Evolutionary conservation across 768 basidiomycete species (phyloP).

Genomic region (Auriscalpium microsporum): DNA sequence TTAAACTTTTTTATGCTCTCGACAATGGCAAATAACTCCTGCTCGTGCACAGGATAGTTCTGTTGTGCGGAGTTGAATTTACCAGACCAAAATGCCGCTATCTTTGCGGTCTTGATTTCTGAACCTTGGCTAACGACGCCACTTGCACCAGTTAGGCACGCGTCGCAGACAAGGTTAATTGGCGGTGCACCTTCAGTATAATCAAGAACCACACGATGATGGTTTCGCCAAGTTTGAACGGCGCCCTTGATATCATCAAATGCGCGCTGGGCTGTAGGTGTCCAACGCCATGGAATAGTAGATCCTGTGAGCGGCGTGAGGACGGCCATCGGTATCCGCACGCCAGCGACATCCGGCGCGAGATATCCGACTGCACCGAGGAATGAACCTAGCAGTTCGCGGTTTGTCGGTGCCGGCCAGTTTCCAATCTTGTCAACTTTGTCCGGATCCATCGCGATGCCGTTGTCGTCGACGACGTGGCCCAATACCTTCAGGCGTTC

Average conservation of each 20-base stretch:
- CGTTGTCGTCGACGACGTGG: constrained; percentile 26
- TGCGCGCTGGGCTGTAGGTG: background rate
- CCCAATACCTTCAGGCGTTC: constrained; percentile 22
- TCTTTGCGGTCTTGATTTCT: constrained; percentile 6
- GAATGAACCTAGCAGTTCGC: constrained; percentile 28
- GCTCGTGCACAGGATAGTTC: constrained; percentile 17
- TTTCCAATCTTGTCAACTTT: constrained; percentile 31
- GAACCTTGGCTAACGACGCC: constrained; percentile 19
- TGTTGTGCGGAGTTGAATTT: constrained; percentile 23
- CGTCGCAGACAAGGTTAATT: constrained; percentile 21
- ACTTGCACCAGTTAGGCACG: constrained; percentile 14
- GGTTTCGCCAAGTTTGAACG: constrained; percentile 11
- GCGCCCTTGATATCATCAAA: constrained; percentile 23
- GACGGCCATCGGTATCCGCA: constrained; percentile 32
- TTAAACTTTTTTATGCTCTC: constrained; percentile 29
- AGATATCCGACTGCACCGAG: constrained; percentile 25
- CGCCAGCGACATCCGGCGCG: constrained; percentile 23
- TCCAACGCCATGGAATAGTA: no score
- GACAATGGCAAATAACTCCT: constrained; percentile 21
- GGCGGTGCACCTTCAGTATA: constrained; percentile 14
- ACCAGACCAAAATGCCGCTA: constrained; percentile 21
- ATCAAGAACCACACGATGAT: constrained; percentile 17
- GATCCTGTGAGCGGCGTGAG: constrained; percentile 17
- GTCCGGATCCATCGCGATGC: constrained; percentile 35
- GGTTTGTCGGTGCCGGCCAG: constrained; percentile 23